Evolutionary conservation across 345 rosid genomes (phyloP).

Genomic region (Salix udensis): DNA sequence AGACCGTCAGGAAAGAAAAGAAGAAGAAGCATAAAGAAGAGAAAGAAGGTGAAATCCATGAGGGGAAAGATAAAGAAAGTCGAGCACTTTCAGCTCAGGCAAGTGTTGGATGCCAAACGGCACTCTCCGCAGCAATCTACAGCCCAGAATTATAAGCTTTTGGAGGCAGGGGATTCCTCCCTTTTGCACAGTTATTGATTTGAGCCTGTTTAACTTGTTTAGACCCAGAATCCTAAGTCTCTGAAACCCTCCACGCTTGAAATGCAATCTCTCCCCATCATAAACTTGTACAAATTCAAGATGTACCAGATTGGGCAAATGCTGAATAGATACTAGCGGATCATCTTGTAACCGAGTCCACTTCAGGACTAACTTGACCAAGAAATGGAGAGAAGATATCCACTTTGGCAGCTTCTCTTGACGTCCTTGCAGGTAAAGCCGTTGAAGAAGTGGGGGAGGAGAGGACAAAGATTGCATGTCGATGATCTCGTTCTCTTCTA

Average conservation of each 20-base stretch:
- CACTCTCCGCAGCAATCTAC: slow-evolving; percentile 15
- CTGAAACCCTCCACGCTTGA: slow-evolving; percentile 11
- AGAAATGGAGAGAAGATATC: slow-evolving; percentile 20
- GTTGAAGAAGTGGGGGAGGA: slow-evolving; percentile 28
- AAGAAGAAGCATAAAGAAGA: slow-evolving; percentile 28
- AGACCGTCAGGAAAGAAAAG: slow-evolving; percentile 15
- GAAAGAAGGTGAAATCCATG: slow-evolving; percentile 9
- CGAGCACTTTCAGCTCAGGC: slow-evolving; percentile 14
- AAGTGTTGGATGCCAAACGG: slow-evolving; percentile 22
- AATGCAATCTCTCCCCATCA: slow-evolving; percentile 16
- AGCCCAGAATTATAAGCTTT: slow-evolving; percentile 17
- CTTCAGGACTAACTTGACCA: slow-evolving; percentile 16
- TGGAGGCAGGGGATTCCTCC: slow-evolving; percentile 30
- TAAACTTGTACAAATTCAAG: slow-evolving; percentile 19
- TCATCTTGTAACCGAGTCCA: slow-evolving; percentile 20
- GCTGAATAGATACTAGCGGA: slow-evolving; percentile 11
- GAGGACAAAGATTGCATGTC: slow-evolving; percentile 13
- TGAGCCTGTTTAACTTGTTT: slow-evolving; percentile 9
- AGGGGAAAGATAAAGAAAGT: slow-evolving; percentile 4
- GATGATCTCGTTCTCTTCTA: slow-evolving; percentile 10
- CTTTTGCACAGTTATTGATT: slow-evolving; percentile 9
- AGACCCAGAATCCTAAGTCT: slow-evolving; percentile 24
- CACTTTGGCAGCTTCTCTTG: slow-evolving; percentile 25
- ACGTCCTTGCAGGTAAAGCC: slow-evolving; percentile 21
- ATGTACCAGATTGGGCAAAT: slow-evolving; percentile 27